phyloP scores from a whole-genome alignment of 805 yeast genomes.

The Metschnikowia drakensbergensis region DNA sequence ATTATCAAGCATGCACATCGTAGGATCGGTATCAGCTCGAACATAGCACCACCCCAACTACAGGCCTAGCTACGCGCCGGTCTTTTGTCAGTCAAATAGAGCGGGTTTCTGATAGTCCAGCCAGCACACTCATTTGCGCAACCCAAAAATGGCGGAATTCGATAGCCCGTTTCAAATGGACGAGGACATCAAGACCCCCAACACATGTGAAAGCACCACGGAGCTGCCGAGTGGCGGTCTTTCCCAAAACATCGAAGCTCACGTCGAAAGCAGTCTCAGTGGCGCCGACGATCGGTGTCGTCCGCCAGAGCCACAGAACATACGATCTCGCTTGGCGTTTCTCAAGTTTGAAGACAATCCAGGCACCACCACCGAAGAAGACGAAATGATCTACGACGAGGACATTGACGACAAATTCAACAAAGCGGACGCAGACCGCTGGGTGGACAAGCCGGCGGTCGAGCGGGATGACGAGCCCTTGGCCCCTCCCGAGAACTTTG shows the following conservation, averaged over 20 bases:
- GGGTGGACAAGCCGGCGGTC: constrained; percentile 9
- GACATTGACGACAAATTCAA: constrained; percentile 42
- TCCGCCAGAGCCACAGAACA: constrained; percentile 8
- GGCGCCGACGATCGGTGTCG: neutral
- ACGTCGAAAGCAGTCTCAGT: neutral
- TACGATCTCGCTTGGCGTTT: constrained; percentile 33
- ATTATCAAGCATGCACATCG: constrained; percentile 1
- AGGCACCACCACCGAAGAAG: constrained; percentile 30
- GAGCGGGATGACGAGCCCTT: constrained; percentile 19
- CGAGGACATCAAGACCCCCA: constrained; percentile 29
- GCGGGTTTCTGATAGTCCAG: neutral
- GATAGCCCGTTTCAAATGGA: constrained; percentile 46
- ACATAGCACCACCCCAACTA: neutral
- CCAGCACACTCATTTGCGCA: neutral
- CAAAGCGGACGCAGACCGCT: constrained; percentile 19
- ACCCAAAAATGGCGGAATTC: constrained; percentile 24
- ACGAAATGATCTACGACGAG: constrained; percentile 31
- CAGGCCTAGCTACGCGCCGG: neutral
- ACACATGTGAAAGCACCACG: neutral
- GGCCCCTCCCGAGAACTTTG: constrained; percentile 87
- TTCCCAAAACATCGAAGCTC: neutral
- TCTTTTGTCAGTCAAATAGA: neutral
- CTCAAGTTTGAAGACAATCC: constrained; percentile 25
- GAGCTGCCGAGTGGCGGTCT: constrained; percentile 1
- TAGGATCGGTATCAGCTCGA: neutral